phyloP scores from a whole-genome alignment of 371 early-diverging fungal genomes.

The Chytridium lagenaria region DNA sequence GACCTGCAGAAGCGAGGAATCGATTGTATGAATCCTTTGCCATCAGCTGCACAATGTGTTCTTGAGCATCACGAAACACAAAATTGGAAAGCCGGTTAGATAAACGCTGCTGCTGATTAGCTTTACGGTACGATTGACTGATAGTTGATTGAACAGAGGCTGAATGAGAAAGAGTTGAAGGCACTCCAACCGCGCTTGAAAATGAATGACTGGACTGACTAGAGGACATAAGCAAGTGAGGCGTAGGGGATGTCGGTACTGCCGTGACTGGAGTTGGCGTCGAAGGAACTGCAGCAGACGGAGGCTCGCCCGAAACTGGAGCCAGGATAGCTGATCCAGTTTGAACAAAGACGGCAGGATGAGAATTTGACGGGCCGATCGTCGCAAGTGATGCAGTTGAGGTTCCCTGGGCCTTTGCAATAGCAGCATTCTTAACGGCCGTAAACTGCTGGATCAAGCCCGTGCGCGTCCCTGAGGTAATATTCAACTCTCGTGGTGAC shows the following conservation, averaged over 20 bases:
- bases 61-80: conserved; percentile 33
- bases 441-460: conserved; percentile 38
- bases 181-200: neutral
- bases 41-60: conserved; percentile 42
- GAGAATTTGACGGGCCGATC: neutral
- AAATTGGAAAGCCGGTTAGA: conserved; percentile 19
- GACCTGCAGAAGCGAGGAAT: conserved; percentile 37
- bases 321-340: neutral
- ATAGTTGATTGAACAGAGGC: neutral
- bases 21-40: conserved; percentile 44
- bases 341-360: neutral
- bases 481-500: conserved; percentile 42
- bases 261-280: neutral
- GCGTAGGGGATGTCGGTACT: neutral
- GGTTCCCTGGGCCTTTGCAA: conserved; percentile 5
- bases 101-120: neutral
- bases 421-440: conserved; percentile 8
- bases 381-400: conserved; percentile 5
- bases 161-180: conserved; percentile 2
- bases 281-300: neutral
- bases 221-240: too few species aligned
- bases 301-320: neutral
- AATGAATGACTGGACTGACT: neutral
- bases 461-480: conserved; percentile 35
- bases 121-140: neutral